Evolutionary conservation across 2,329 filamentous ascomycete species (phyloP), one percentile per base, ranked within the genome.

Genomic region (Sphaerulina vaccinii): DNA sequence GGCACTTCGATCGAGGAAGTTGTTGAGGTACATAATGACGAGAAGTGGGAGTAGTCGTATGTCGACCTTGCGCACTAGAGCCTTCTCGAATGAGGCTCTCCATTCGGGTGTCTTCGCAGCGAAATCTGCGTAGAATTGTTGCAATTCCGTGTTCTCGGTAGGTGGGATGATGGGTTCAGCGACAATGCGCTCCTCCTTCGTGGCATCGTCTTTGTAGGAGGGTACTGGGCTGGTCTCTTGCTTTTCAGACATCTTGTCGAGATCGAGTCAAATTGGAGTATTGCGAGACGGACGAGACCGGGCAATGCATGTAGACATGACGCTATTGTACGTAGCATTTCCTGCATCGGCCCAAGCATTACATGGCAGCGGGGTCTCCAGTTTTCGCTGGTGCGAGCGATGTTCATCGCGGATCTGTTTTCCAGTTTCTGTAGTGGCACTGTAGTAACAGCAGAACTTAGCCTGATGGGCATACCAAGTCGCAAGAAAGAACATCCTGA

Each of bases 21-120:
- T 89, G 72, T 86, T 76, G 66, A 89, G 86, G 64, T 88, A 89
- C 72, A 90, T 87, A 57, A 88, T 66, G 40, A 89, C 80, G 52
- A 90, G 73, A 70, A 83, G 83, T 0, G 85, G 84, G 49, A 88
- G 73, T 67, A 90, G 53, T 41, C 85, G 79, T n/a, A 77, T 61
- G 65, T 90, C 87, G 50, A 90, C 82, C 71, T 89, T 90, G 60
- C 82, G 79, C 65, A 84, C 79, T 61, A 90, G 72, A 11, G 70
- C 75, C 39, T 68, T 72, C 63, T 88, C 84, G 32, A 46, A 46
- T 7, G 42, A 46, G 13, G 22, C 24, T 27, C 42, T 27, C 42
- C 42, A 46, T 46, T 21, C 42, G 23, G 29, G 19, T 15, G 35
- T 32, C 36, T 45, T 46, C 11, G 42, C n/a, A 22, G 42, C 42